Evolutionary conservation across 2,329 filamentous ascomycete genomes (phyloP), one percentile per base, ranked within the genome.

Genomic region (Scedosporium dehoogii): DNA sequence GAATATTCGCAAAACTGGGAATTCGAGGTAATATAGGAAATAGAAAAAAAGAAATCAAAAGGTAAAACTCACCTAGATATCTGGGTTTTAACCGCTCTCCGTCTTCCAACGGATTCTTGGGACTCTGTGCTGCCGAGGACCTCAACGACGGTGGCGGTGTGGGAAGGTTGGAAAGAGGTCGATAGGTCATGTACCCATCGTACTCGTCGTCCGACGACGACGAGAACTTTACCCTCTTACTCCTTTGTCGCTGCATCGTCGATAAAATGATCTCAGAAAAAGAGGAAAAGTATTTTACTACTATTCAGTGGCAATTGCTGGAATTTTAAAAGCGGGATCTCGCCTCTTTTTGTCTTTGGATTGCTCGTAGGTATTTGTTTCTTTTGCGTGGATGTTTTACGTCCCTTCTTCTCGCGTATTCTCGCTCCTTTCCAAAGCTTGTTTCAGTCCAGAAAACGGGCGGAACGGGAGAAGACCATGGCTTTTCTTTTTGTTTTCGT

Each of bases 91-190:
- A 70, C 59, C 73, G 70, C 65, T 79, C 78, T 63, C 74, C 77
- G 68, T 80, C 77, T 60, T 79, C 76, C 59, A 58, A 61, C 38
- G 62, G 58, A 44, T 62, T 62, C 53, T 25, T 57, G 33, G 60
- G 60, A 58, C 63, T 65, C 51, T 60, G 63, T 18, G 65, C 68
- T 27, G 74, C 74, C 51, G 76, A 77, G 18, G 76, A 77, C 65
- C 73, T 74, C 59, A 79, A 80, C 55, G 83, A 86, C 10, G 80
- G 80, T 55, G 86, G 86, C 65, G 86, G 86, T 60, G 86, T 89
- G 23, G 86, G 86, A 23, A 89, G 79, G 71, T 85, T 87, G 33
- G 85, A 88, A 60, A 89, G 77, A 9, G 86, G 86, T 58, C 84
- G 81, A 73, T 88, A 89, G 66, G 85, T 86, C 68, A 86, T 85